Base-by-base conservation (phyloP, 306 rosid genomes). In the Prunus davidiana region DNA sequence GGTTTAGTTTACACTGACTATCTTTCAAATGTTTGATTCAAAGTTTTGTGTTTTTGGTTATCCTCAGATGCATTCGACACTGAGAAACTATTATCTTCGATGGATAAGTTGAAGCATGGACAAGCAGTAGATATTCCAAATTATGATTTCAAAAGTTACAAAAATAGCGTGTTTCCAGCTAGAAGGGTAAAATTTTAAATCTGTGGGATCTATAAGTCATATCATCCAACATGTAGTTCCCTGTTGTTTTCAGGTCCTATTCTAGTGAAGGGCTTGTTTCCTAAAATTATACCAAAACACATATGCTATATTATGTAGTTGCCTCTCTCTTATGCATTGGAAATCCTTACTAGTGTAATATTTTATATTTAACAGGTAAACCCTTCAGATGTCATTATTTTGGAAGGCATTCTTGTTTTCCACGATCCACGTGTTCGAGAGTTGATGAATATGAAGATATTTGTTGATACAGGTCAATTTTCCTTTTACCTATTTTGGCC, bases 381-480 rank as follows among this genome's bases (percentile, higher is more conserved):
- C 81, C 98, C 98, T 70, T 87, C 99, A 27, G 98, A 93, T 84
- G 99, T 96, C 70, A 91, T 93, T 68, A 84, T 96, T 82, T 88
- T 96, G 91, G 99, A 93, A 87, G 99, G 99, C 76, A 96, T 96
- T 80, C 99, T 96, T 76, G 77, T 91, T 75, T 96, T 96, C 84
- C 99, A 93, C 84, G 99, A 96, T 75, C 94, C 97, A 18, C 93
- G 94, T 45, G 88, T 96, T 9, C 92, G 99, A 43, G 93, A 87
- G 77, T 84, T 93, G 93, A 89, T 93, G 98, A 92, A 91, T 78
- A 96, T 96, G 99, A 96, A 96, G 93, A 96, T 96, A 86, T 96
- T 96, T 91, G 99, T 96, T 38, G 99, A 96, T 85, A 96, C 99
- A 96, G 99, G 99, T 96, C 93, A 89, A 73, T 86, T 56, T 47